These are phyloP conservation scores for Usnea hakonensis DNA, from an alignment of 495 filamentous ascomycete genomes.

Conservation along the genomic window DNA sequence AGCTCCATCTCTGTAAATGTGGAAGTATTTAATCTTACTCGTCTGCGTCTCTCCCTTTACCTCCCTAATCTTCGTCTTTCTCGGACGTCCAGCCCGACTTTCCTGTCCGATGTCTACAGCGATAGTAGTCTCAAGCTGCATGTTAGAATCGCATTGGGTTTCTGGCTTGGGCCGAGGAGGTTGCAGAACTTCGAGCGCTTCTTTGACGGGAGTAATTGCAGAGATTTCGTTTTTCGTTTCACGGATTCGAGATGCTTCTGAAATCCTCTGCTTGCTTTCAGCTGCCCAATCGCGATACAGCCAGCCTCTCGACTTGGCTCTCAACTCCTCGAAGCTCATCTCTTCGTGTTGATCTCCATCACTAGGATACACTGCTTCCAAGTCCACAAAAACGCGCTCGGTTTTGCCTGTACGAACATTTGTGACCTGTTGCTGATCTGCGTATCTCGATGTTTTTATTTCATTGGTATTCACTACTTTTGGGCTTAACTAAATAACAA, in stretches of 20 bases:
- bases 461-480: conserved; percentile 33
- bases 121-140: conserved; percentile 15
- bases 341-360: conserved; percentile 59
- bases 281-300: conserved; percentile 57
- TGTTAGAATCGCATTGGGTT: conserved; percentile 13
- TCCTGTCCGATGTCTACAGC: conserved; percentile 34
- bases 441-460: conserved; percentile 30
- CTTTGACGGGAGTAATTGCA: not conserved
- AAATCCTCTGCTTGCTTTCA: conserved; percentile 9
- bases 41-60: conserved; percentile 75
- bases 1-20: conserved; percentile 12
- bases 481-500: conserved; percentile 54
- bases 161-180: not conserved
- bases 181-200: not conserved
- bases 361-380: conserved; percentile 76
- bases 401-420: conserved; percentile 71
- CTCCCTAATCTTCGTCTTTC: conserved; percentile 68
- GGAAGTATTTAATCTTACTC: conserved; percentile 43
- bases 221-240: not conserved
- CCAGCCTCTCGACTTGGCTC: conserved; percentile 74
- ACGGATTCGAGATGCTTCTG: not conserved
- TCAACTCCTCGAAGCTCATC: conserved; percentile 83
- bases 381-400: conserved; percentile 79
- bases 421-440: conserved; percentile 57
- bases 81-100: conserved; percentile 35